Base-by-base conservation (phyloP, 805 yeast species). In the Kluyveromyces aestuarii region DNA sequence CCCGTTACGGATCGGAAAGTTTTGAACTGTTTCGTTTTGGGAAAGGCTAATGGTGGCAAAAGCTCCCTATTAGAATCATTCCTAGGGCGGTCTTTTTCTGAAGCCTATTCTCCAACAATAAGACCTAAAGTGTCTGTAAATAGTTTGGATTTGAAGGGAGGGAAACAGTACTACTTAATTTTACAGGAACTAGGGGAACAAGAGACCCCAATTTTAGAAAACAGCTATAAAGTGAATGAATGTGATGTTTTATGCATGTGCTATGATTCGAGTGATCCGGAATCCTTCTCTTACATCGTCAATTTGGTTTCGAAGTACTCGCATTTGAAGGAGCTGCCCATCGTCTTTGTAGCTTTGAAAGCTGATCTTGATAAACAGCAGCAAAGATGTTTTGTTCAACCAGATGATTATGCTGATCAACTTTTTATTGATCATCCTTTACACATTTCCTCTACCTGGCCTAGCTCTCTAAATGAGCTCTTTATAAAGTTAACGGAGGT, bases 281-380 rank as follows among this genome's bases (percentile, higher is more conserved):
- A 91, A 48, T 87, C 96, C 40, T 93, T 93, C 64, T 86, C 89
- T 47, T 81, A 86, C 61, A 68, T 90, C 46, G 83, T 85, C 27
- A 84, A 84, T 17, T 63, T 90, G n/a, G 69, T 89, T 13, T 70
- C 74, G 30, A 74, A 71, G 52, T 80, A 84, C 58, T 77, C 81
- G 1, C 69, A 72, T 33, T 67, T 83, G 17, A 77, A 82, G 55
- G 75, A 76, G 46, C 68, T 93, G 2, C 99, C 99, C 0, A 76
- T 84, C 4, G 81, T 93, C 0, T 87, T 83, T 59, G 97, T 90
- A 1, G 99, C 96, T 0, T 70, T 90, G 36, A 93, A 93, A 61
- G 98, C 99, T 0, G 99, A 93, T 66, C 71, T 88, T 37, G 99
- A 93, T 64, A 81, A 95, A 55, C 98, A 90, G 62, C 97, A 91